Evolutionary conservation across 768 basidiomycete species (phyloP), one percentile per base, ranked within the genome.

Genomic region (Leccinellum rugosiceps): DNA sequence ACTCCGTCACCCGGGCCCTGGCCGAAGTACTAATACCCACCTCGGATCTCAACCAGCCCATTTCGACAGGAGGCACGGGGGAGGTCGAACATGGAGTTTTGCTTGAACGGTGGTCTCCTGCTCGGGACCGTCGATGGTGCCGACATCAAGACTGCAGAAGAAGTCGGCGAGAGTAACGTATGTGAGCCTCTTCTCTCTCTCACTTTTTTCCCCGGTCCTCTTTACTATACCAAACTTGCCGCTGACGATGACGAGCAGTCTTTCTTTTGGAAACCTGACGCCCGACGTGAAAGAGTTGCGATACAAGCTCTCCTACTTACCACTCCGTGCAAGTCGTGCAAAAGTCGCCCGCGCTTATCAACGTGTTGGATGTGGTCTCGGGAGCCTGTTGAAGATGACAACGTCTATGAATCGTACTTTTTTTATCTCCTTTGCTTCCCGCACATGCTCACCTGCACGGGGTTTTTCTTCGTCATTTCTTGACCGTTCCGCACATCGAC

Each of bases 21-120:
- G 89, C 91, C 1, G 91, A 93, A 68, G 76, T 94, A 23, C 78
- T 94, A 63, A 90, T 94, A 58, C 91, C 90, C n/a, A 91, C 96
- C 13, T 88, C 90, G 28, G 94, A 98, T 71, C 90, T 98, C 76
- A 88, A 86, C 59, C 92, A 97, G 69, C 96, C 98, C 73, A 98
- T 99, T 73, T 94, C 92, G 23, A 98, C 96, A 14, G 97, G 96
- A 3, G 96, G 96, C 35, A 98, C 96, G 3, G 94, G 88, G 86
- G 32, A 89, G 87, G 41, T 89, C 86, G 7, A 92, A 90, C 75
- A 90, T 91, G 88, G 90, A 90, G 73, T 93, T 98, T 74, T 90
- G 90, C 65, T 70, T 96, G 52, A 94, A 94, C 65, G 96, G 96
- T 35, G 94, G 93, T 21, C 76, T 98, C 49, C 77, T 98, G 14